These are phyloP conservation scores for Cercis canadensis DNA, from an alignment of 306 rosid species.

Conservation along the genomic window DNA sequence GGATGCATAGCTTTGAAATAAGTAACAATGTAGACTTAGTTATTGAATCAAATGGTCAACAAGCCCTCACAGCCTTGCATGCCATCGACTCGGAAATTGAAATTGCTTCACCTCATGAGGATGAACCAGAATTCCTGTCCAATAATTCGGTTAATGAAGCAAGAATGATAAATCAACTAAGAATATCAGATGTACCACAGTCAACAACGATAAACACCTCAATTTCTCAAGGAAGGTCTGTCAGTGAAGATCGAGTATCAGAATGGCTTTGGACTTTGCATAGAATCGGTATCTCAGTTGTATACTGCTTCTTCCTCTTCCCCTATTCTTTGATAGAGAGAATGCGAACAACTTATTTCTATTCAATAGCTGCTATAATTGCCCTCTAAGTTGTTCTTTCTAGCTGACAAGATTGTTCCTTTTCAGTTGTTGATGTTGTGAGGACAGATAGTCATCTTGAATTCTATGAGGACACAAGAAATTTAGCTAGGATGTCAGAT, in stretches of 20 bases:
- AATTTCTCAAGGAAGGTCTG: slow-evolving; percentile 48
- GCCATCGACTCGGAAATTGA: slow-evolving; percentile 61
- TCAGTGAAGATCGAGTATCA: slow-evolving; percentile 69
- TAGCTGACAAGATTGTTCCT: slow-evolving; percentile 38
- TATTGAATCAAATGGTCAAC: slow-evolving; percentile 63
- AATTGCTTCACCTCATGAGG: slow-evolving; percentile 54
- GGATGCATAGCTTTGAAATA: slow-evolving; percentile 79
- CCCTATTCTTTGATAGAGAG: slow-evolving; percentile 21
- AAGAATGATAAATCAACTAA: slow-evolving; percentile 56
- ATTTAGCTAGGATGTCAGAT: slow-evolving; percentile 98
- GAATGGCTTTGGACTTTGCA: slow-evolving; percentile 99
- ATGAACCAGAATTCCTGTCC: slow-evolving; percentile 47
- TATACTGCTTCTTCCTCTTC: slow-evolving; percentile 12
- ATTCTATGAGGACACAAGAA: slow-evolving; percentile 80
- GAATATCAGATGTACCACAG: slow-evolving; percentile 76
- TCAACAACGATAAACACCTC: slow-evolving; percentile 51
- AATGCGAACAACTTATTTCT: slow-evolving; percentile 17
- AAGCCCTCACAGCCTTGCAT: slow-evolving; percentile 48
- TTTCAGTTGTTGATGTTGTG: slow-evolving; percentile 91
- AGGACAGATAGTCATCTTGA: slow-evolving; percentile 96
- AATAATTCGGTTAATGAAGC: slow-evolving; percentile 45
- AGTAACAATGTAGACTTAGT: slow-evolving; percentile 73
- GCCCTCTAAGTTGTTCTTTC: slow-evolving; percentile 30
- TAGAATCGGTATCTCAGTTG: slow-evolving; percentile 67
- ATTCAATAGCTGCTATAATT: slow-evolving; percentile 12